These are phyloP conservation scores for Scutellaria baicalensis DNA, from an alignment of 257 asterid genomes.

Conservation along the genomic window DNA sequence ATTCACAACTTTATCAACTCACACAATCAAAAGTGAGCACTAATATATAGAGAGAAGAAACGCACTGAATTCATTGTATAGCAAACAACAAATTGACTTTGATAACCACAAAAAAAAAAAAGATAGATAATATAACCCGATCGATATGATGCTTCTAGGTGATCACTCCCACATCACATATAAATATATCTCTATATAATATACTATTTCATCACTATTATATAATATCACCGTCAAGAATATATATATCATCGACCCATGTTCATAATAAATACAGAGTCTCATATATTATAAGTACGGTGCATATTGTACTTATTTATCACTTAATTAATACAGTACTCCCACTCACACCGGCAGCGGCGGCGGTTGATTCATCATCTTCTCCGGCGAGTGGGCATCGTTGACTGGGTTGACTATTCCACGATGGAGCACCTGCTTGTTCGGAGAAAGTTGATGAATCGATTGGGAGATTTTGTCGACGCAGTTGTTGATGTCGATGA, in stretches of 20 bases:
- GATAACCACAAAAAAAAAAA: neutral
- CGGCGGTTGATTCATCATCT: neutral
- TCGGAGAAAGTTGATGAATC: conserved; percentile 33
- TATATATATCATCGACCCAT: conserved; percentile 34
- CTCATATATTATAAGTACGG: conserved; percentile 27
- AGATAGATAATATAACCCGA: too few relatives aligned
- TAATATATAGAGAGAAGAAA: neutral
- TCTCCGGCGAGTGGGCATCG: conserved; percentile 11
- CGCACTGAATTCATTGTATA: neutral
- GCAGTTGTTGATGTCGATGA: conserved; percentile 36
- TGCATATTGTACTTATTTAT: neutral
- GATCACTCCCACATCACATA: neutral
- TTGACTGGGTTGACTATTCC: conserved; percentile 50
- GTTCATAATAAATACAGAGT: neutral
- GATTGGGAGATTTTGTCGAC: conserved; percentile 35
- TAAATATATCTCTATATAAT: neutral
- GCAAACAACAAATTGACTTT: conserved; percentile 10
- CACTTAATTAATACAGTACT: neutral
- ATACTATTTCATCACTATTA: neutral
- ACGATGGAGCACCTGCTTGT: conserved; percentile 35
- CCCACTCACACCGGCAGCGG: too few relatives aligned
- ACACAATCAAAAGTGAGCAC: neutral
- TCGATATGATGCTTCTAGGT: neutral
- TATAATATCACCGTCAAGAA: conserved; percentile 18
- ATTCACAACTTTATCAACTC: neutral